A percentile compares a stretch with the other conserved stretches of the same genome.
Evolutionary conservation across 441 rosid genomes (phyloP).

Genomic region (Hura crepitans): DNA sequence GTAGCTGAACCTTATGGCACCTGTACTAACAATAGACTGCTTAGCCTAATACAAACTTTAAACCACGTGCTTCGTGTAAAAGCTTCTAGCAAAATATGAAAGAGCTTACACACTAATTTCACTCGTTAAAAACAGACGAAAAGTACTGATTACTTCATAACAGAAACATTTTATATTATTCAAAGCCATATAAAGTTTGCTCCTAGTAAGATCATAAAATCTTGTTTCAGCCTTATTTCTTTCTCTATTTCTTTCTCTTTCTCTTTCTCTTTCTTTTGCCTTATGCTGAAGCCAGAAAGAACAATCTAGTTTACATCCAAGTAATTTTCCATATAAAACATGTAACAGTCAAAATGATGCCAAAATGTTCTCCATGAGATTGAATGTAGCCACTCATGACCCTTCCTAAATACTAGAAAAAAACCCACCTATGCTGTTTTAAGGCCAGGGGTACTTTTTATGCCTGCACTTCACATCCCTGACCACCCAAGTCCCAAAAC

Average conservation of each 20-base stretch:
- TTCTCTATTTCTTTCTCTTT: background rate
- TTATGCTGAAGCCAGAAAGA: background rate
- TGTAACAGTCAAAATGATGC: background rate
- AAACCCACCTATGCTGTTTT: background rate
- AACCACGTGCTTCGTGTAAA: background rate
- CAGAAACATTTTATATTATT: background rate
- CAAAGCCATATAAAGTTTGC: background rate
- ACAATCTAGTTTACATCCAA: background rate
- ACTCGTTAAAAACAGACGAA: background rate
- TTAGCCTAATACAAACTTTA: background rate
- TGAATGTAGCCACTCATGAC: background rate
- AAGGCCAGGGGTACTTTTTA: background rate
- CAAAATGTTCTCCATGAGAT: background rate
- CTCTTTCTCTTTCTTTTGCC: background rate
- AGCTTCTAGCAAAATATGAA: background rate
- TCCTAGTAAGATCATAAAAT: background rate
- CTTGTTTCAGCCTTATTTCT: background rate
- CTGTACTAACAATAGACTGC: background rate
- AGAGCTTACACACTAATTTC: constrained; percentile 5
- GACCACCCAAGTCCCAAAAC: no score
- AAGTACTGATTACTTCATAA: background rate
- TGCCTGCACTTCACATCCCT: no score
- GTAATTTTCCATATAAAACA: background rate
- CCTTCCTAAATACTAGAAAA: background rate
- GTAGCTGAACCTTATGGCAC: constrained; percentile 4